Conservation (phyloP, 345 rosid genomes). For the Camelina laxa region DNA sequence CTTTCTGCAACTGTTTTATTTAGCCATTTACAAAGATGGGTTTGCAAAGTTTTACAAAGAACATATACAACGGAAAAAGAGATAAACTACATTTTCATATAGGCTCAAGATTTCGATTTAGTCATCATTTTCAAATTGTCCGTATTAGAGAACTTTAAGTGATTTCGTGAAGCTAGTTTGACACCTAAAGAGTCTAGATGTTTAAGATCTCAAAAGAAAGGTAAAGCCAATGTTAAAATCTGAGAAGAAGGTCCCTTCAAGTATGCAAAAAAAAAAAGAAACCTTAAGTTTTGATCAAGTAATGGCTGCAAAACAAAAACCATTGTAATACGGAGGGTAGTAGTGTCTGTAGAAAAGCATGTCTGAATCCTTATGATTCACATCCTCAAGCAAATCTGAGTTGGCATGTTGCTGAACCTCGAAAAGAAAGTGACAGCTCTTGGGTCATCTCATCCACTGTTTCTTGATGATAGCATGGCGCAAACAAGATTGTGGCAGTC, state of each 20-base stretch:
- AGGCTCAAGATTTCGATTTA: conserved; percentile 1
- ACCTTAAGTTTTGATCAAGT: too few relatives aligned
- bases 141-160: too few relatives aligned
- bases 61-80: background rate
- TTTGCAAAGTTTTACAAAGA: conserved; percentile 2
- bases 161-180: too few relatives aligned
- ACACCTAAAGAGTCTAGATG: too few relatives aligned
- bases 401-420: background rate
- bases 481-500: background rate
- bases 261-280: too few relatives aligned
- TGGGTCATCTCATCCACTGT: background rate
- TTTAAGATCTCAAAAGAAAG: background rate
- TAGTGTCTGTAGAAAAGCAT: too few relatives aligned
- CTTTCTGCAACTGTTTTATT: conserved; percentile 2
- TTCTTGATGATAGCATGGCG: background rate
- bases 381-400: background rate
- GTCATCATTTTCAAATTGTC: too few relatives aligned
- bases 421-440: background rate
- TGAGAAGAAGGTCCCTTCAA: background rate
- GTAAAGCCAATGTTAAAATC: background rate
- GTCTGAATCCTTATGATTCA: background rate
- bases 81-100: background rate
- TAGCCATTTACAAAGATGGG: background rate
- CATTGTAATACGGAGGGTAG: background rate
- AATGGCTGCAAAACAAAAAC: too few relatives aligned